Conservation (phyloP, 2,329 filamentous ascomycete genomes). For the Botrytis sinoallii region DNA sequence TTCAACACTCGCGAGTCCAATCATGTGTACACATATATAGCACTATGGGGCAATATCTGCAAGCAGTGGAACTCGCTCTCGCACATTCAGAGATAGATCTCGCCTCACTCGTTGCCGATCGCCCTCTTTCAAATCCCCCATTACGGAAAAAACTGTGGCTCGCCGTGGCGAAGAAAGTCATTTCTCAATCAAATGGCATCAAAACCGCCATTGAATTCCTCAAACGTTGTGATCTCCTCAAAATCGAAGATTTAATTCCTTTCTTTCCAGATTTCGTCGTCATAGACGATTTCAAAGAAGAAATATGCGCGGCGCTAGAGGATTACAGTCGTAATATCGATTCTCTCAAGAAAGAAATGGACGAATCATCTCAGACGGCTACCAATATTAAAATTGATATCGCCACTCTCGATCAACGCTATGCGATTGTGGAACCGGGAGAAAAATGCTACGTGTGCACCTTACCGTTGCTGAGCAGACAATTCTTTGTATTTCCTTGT, state of each 20-base stretch:
- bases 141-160: constrained; percentile 95
- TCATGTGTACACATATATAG: constrained; percentile 98
- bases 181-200: constrained; percentile 80
- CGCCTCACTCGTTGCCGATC: constrained; percentile 83
- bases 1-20: constrained; percentile 87
- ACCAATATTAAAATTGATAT: constrained; percentile 90
- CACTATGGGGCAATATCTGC: constrained; percentile 89
- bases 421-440: constrained; percentile 93
- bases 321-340: constrained; percentile 93
- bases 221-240: constrained; percentile 83
- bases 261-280: constrained; percentile 99
- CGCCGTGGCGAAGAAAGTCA: constrained; percentile 90
- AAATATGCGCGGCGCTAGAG: constrained; percentile 91
- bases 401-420: constrained; percentile 77
- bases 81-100: constrained; percentile 88
- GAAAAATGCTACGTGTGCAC: constrained; percentile 90
- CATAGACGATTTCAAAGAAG: constrained; percentile 98
- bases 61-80: constrained; percentile 88
- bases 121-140: constrained; percentile 72
- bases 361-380: constrained; percentile 84
- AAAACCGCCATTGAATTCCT: constrained; percentile 92
- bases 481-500: constrained; percentile 98
- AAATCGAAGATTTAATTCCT: constrained; percentile 94
- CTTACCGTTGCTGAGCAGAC: constrained; percentile 78
- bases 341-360: constrained; percentile 86